Base-by-base conservation (phyloP, 2,329 filamentous ascomycete species). In the Aspergillus cejpii region DNA sequence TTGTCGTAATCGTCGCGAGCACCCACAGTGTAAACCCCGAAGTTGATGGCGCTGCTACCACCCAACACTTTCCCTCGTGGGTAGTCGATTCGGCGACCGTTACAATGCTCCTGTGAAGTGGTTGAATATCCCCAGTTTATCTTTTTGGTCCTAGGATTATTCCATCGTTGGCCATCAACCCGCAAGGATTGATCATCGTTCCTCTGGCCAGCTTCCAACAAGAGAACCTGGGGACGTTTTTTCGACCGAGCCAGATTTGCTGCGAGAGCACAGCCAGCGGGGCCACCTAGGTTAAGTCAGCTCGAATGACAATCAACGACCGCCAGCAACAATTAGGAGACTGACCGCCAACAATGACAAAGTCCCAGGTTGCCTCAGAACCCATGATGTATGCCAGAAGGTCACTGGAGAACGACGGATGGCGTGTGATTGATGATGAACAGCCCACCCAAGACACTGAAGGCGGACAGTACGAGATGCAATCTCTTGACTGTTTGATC, bases 1-100 rank as follows among this genome's bases (percentile, higher is more conserved):
- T 77, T 71, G 21, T 84, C 72, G 48, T 79, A 84, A 50, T 85
- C 81, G 41, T 78, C 78, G 1, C 68, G 65, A 1, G 77, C 72
- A 2, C 82, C 81, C 20, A 75, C 52, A 2, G 70, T 74, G 58
- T 70, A 82, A 11, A 75, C 71, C 12, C 72, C 70, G 45, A 78
- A 79, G 55, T 80, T 80, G 51, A 79, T 74, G 6, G 74, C 73
- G 41, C 66, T 74, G 3, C 69, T 72, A 1, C 77, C 77, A 1
- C 77, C 76, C 0, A 80, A 60, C 0, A 72, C 74, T 39, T 68
- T 69, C 0, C 77, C 76, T 1, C 76, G 71, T 5, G 69, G 69
- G 49, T 76, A 76, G 49, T 74, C 70, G 2, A 78, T 54, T 47
- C 70, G 62, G 1, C 73, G 72, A 24, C 62, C 61, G 12, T 61